Conservation (phyloP, 176 grass and related monocot species). For the Themeda triandra region DNA sequence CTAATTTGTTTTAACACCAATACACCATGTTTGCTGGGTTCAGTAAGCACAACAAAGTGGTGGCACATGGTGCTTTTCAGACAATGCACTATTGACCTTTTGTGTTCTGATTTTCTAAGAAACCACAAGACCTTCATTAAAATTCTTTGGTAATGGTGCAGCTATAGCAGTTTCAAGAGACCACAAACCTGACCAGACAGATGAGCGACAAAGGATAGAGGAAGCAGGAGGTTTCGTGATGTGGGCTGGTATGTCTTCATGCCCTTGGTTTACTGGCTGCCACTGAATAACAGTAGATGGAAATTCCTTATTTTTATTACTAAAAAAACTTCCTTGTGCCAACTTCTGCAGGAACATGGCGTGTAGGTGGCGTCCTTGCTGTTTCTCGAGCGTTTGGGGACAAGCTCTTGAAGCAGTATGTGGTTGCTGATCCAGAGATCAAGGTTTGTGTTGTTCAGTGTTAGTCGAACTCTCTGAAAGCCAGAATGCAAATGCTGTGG, state of each 20-base stretch:
- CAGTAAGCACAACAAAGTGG: not conserved
- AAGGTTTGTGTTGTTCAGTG: slow-evolving; percentile 47
- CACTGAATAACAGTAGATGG: not conserved
- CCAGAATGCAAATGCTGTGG: not conserved
- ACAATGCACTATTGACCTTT: not conserved
- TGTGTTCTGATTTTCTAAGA: not conserved
- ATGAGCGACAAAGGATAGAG: slow-evolving; percentile 80
- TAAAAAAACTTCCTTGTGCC: not conserved
- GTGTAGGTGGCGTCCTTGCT: slow-evolving; percentile 85
- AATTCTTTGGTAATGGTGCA: slow-evolving; percentile 6
- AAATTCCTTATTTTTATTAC: not conserved
- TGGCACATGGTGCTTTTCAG: not conserved
- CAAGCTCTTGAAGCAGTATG: slow-evolving; percentile 84
- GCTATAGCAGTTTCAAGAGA: slow-evolving; percentile 82
- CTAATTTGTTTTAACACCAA: not conserved
- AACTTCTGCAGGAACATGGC: slow-evolving; percentile 70
- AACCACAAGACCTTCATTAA: not conserved
- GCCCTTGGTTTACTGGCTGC: not conserved
- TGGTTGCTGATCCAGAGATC: slow-evolving; percentile 90
- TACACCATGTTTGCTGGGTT: not conserved
- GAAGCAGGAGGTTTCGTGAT: slow-evolving; percentile 92
- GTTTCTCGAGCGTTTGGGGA: slow-evolving; percentile 93
- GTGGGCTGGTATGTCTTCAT: slow-evolving; percentile 67
- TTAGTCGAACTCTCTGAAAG: not conserved
- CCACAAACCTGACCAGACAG: slow-evolving; percentile 82